Percentiles rank a stretch among this genome's conserved stretches.
Conservation (phyloP, 2,329 filamentous ascomycete species). For the Sporothrix luriei region DNA sequence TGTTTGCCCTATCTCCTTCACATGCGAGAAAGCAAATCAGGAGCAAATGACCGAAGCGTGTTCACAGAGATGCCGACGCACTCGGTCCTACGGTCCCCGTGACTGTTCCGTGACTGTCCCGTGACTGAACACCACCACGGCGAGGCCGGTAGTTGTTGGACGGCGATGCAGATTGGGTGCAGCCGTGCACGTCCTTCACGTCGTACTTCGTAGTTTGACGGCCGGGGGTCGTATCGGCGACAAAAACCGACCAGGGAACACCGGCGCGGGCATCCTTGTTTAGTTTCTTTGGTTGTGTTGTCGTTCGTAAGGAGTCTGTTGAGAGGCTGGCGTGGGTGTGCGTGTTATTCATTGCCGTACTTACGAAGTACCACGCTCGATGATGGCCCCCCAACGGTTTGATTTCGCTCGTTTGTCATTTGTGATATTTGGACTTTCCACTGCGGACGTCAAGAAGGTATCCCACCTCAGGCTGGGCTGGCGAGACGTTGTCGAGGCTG, state of each 20-base stretch:
- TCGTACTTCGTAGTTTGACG: not conserved
- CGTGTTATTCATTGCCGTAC: too few species aligned
- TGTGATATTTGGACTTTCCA: too few species aligned
- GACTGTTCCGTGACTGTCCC: too few species aligned
- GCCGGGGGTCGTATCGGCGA: not conserved
- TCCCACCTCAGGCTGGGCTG: too few species aligned
- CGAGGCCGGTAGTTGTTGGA: conserved; percentile 3
- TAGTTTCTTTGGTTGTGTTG: too few species aligned
- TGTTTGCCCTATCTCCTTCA: not conserved
- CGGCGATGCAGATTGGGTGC: not conserved
- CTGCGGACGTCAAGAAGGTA: too few species aligned
- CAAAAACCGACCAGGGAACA: not conserved
- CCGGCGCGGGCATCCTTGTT: not conserved
- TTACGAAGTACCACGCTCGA: too few species aligned
- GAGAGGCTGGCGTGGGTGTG: too few species aligned
- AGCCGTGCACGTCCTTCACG: not conserved
- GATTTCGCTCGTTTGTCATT: too few species aligned
- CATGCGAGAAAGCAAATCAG: not conserved
- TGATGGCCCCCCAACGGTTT: too few species aligned
- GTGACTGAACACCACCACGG: not conserved
- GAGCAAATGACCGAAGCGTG: not conserved
- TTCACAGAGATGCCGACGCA: not conserved
- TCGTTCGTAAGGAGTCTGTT: too few species aligned
- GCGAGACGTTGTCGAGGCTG: not conserved
- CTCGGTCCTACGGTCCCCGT: not conserved